Conservation (phyloP, 1,284 basidiomycete genomes). For the Phylloporus sp. region DNA sequence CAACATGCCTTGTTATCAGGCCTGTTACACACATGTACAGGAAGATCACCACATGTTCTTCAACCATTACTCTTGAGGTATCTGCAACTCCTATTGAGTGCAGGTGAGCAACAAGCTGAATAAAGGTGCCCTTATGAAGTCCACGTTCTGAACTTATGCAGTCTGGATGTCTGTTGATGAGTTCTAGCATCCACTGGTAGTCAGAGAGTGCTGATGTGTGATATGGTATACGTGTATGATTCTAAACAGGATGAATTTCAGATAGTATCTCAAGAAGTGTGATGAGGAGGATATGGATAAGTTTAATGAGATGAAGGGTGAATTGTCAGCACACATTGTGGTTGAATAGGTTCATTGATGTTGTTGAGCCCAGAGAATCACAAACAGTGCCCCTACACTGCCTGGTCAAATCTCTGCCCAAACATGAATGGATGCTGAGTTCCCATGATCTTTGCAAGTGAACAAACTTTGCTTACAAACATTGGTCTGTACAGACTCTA, state of each 20-base stretch:
- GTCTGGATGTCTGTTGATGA: neutral
- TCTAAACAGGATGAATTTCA: neutral
- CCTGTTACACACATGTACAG: neutral
- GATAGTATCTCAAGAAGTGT: neutral
- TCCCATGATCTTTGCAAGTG: too few relatives aligned
- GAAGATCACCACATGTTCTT: neutral
- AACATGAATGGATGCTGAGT: too few relatives aligned
- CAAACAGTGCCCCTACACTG: too few relatives aligned
- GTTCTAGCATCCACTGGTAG: neutral
- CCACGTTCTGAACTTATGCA: neutral
- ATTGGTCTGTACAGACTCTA: too few relatives aligned
- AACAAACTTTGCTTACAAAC: too few relatives aligned
- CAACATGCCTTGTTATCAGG: neutral
- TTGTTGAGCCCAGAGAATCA: too few relatives aligned
- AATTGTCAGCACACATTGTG: neutral
- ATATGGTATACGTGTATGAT: neutral
- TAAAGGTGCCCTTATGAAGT: neutral
- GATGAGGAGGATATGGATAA: neutral
- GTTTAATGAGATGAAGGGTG: neutral
- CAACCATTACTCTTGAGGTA: neutral
- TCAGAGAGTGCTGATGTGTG: neutral
- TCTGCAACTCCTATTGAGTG: neutral
- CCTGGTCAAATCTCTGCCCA: too few relatives aligned
- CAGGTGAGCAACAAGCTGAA: neutral
- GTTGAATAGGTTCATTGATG: too few relatives aligned